A percentile compares a stretch with the other conserved stretches of the same genome.
These are phyloP conservation scores for Cylindricascospora bacillispora DNA, from an alignment of 1,139 yeast genomes.

Conservation along the genomic window DNA sequence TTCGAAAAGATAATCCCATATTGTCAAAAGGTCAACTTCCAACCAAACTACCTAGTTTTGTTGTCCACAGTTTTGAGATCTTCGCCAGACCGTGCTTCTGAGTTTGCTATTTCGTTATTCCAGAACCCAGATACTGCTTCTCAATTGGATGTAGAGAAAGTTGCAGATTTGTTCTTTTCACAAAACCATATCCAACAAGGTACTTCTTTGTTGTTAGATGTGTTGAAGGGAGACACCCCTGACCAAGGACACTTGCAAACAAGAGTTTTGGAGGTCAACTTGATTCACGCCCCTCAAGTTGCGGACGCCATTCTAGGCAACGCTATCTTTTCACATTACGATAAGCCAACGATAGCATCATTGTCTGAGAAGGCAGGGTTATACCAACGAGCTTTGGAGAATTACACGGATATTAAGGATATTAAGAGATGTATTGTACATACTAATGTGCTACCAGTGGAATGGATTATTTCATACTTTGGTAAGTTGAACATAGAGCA, in stretches of 20 bases:
- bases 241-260: constrained; percentile 96
- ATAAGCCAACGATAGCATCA: constrained; percentile 82
- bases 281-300: constrained; percentile 95
- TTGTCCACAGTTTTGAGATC: constrained; percentile 84
- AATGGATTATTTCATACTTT: constrained; percentile 86
- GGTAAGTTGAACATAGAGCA: constrained; percentile 94
- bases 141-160: constrained; percentile 69
- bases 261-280: constrained; percentile 80
- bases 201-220: constrained; percentile 95
- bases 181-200: constrained; percentile 96
- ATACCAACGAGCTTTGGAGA: constrained; percentile 89
- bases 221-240: constrained; percentile 86
- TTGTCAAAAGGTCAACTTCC: constrained; percentile 77
- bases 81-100: constrained; percentile 97
- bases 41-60: constrained; percentile 82
- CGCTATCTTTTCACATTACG: constrained; percentile 91
- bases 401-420: constrained; percentile 87
- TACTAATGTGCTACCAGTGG: constrained; percentile 74
- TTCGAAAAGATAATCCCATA: constrained; percentile 92
- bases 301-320: constrained; percentile 98
- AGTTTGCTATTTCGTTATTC: constrained; percentile 82
- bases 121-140: constrained; percentile 45
- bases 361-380: constrained; percentile 91
- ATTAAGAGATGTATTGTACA: constrained; percentile 90
- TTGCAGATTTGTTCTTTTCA: constrained; percentile 88